Conservation (phyloP, 768 basidiomycete genomes). For the Gyrodon lividus region DNA sequence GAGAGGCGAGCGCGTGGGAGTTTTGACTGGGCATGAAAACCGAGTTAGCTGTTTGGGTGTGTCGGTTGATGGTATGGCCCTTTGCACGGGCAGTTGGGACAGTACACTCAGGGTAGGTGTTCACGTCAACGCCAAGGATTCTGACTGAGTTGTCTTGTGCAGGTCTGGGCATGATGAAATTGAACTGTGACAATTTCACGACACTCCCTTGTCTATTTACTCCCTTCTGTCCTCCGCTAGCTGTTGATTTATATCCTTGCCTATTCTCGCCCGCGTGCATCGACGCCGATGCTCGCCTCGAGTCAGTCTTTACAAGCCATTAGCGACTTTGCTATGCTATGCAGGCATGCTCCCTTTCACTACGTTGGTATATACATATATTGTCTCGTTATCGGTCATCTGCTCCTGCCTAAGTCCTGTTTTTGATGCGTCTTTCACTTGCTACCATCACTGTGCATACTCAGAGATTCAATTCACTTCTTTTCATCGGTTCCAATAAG, state of each 20-base stretch:
- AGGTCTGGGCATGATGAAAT: constrained; percentile 82
- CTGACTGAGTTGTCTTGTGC: constrained; percentile 14
- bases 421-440: constrained; percentile 34
- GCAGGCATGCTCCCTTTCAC: constrained; percentile 31
- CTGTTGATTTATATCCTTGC: constrained; percentile 51
- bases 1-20: constrained; percentile 97
- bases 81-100: constrained; percentile 99
- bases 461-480: constrained; percentile 37
- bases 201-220: constrained; percentile 26
- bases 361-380: constrained; percentile 36
- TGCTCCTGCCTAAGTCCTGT: constrained; percentile 34
- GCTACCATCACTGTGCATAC: constrained; percentile 48
- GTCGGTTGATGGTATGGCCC: constrained; percentile 94
- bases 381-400: constrained; percentile 33
- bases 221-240: constrained; percentile 23
- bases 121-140: constrained; percentile 2
- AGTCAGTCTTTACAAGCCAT: constrained; percentile 62
- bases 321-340: constrained; percentile 37
- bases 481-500: constrained; percentile 6
- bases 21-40: constrained; percentile 97
- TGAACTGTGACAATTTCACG: constrained; percentile 16
- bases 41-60: constrained; percentile 96
- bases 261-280: constrained; percentile 54
- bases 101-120: constrained; percentile 85
- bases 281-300: constrained; percentile 46